A percentile compares a stretch with the other conserved stretches of the same genome.
Conservation (phyloP, 2,329 filamentous ascomycete species). For the Fusarium sp. region DNA sequence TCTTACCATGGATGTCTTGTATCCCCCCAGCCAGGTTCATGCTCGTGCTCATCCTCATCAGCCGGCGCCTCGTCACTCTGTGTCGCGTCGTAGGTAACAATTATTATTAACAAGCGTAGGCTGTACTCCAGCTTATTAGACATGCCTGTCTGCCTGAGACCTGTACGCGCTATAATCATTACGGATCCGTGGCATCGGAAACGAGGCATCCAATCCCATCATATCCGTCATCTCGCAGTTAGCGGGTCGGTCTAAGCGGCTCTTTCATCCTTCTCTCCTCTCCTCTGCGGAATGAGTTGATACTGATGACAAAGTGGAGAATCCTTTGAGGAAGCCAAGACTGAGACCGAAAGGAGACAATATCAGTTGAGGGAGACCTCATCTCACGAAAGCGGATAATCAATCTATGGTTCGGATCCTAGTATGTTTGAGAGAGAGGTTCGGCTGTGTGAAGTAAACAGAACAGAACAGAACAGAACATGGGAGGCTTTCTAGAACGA, state of each 20-base stretch:
- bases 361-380: slow-evolving; percentile 13
- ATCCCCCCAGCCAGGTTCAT: slow-evolving; percentile 24
- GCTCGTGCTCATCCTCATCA: slow-evolving; percentile 22
- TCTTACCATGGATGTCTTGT: slow-evolving; percentile 19
- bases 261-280: slow-evolving; percentile 16
- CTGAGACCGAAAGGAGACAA: slow-evolving; percentile 18
- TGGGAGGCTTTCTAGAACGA: background rate
- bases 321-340: slow-evolving; percentile 15
- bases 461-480: background rate
- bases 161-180: slow-evolving; percentile 18
- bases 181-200: slow-evolving; percentile 34
- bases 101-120: background rate
- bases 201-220: slow-evolving; percentile 26
- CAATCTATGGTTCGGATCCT: slow-evolving; percentile 9
- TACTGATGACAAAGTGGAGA: slow-evolving; percentile 32
- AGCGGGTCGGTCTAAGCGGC: slow-evolving; percentile 33
- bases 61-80: slow-evolving; percentile 19
- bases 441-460: slow-evolving; percentile 11
- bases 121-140: background rate
- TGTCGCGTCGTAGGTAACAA: slow-evolving; percentile 6
- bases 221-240: background rate
- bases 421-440: slow-evolving; percentile 14
- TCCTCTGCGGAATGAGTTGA: slow-evolving; percentile 20
- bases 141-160: background rate
- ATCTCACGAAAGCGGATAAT: slow-evolving; percentile 32